Conservation (phyloP, 371 early-diverging fungal genomes). For the Mortierella sp. region DNA sequence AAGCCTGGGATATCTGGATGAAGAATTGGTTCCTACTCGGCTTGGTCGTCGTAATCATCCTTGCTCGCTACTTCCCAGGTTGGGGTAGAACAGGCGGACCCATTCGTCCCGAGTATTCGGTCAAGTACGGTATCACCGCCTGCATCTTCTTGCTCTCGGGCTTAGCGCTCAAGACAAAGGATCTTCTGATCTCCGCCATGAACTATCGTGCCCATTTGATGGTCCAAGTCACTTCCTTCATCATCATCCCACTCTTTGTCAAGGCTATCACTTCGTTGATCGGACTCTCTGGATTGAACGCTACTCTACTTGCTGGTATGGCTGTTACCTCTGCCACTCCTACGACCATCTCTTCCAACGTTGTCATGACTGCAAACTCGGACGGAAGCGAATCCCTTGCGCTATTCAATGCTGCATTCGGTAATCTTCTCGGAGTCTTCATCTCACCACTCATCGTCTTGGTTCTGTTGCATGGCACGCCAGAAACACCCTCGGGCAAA, state of each 20-base stretch:
- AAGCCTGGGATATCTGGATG: slow-evolving; percentile 56
- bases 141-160: slow-evolving; percentile 82
- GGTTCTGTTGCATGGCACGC: slow-evolving; percentile 57
- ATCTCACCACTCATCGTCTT: slow-evolving; percentile 77
- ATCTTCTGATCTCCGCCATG: slow-evolving; percentile 69
- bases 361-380: slow-evolving; percentile 83
- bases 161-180: slow-evolving; percentile 74
- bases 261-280: slow-evolving; percentile 71
- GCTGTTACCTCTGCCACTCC: slow-evolving; percentile 79
- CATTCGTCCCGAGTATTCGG: slow-evolving; percentile 74
- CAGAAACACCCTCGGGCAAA: slow-evolving; percentile 58
- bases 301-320: slow-evolving; percentile 73
- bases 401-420: slow-evolving; percentile 78
- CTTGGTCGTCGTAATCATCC: slow-evolving; percentile 69
- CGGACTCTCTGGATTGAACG: slow-evolving; percentile 63
- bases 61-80: slow-evolving; percentile 75
- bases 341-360: slow-evolving; percentile 84
- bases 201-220: slow-evolving; percentile 73
- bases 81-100: slow-evolving; percentile 73
- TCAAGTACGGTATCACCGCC: slow-evolving; percentile 77
- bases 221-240: slow-evolving; percentile 73
- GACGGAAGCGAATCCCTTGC: slow-evolving; percentile 79
- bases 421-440: slow-evolving; percentile 81
- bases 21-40: slow-evolving; percentile 74
- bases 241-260: slow-evolving; percentile 75